Percentiles rank a stretch among this genome's conserved stretches.
Evolutionary conservation across 257 asterid genomes (phyloP).

Genomic region (Capsicum rhomboideum): DNA sequence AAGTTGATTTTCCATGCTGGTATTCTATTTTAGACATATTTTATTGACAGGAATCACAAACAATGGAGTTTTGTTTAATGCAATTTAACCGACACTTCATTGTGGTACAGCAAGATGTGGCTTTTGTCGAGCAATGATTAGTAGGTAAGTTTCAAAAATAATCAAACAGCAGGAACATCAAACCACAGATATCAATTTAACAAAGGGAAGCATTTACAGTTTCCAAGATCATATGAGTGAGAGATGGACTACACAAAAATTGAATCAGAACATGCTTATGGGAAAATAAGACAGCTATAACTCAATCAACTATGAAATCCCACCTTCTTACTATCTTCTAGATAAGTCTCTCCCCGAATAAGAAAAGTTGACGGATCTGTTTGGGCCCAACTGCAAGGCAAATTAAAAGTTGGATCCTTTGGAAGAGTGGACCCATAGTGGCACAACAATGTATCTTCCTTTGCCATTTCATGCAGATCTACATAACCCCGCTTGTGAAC

Average conservation of each 20-base stretch:
- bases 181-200: not conserved
- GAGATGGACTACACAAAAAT: not conserved
- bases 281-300: not conserved
- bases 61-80: not conserved
- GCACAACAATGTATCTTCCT: constrained; percentile 65
- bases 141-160: not conserved
- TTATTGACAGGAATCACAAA: not conserved
- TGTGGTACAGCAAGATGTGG: not conserved
- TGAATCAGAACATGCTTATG: not conserved
- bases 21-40: not conserved
- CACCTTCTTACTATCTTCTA: constrained; percentile 88
- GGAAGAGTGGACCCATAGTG: constrained; percentile 86
- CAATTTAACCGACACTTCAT: not conserved
- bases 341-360: constrained; percentile 90
- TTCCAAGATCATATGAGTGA: not conserved
- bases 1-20: not conserved
- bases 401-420: constrained; percentile 66
- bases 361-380: constrained; percentile 81
- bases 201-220: not conserved
- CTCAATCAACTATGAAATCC: not conserved
- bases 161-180: not conserved
- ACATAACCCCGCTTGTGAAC: constrained; percentile 92
- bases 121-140: not conserved
- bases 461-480: constrained; percentile 77
- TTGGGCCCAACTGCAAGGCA: constrained; percentile 83